These are phyloP conservation scores for Apiospora sp. DNA, from an alignment of 2,329 filamentous ascomycete genomes.

Conservation along the genomic window DNA sequence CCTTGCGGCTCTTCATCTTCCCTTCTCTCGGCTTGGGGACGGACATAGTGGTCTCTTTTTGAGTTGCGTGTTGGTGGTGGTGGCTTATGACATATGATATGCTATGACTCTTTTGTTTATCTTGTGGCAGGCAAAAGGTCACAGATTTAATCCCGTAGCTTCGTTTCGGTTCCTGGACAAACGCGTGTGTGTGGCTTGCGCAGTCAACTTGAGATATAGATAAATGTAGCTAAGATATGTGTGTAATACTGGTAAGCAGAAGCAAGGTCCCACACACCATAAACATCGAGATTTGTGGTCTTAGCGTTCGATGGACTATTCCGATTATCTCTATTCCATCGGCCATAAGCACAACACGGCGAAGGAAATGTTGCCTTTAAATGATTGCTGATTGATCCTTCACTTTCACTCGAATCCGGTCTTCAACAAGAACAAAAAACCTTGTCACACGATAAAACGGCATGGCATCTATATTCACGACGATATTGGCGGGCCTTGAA, in stretches of 20 bases:
- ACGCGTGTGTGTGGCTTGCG: background rate
- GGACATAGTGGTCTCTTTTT: background rate
- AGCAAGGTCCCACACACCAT: background rate
- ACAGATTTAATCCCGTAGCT: background rate
- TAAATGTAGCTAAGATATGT: background rate
- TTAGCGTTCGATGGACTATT: background rate
- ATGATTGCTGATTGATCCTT: background rate
- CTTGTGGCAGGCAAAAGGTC: background rate
- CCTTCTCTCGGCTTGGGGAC: background rate
- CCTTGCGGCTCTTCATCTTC: constrained; percentile 28
- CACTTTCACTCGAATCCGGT: background rate
- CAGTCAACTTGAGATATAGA: constrained; percentile 1
- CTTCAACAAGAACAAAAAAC: background rate
- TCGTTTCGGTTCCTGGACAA: background rate
- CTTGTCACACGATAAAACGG: background rate
- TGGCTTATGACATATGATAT: too few relatives aligned
- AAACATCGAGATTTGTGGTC: constrained; percentile 3
- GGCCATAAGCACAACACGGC: background rate
- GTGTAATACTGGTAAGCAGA: background rate
- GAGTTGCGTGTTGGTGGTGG: too few relatives aligned
- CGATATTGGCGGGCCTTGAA: background rate
- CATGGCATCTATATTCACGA: background rate
- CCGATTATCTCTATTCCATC: background rate
- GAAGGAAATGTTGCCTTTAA: constrained; percentile 7
- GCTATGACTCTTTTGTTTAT: too few relatives aligned